These are phyloP conservation scores for Linum usitatissimum DNA, from an alignment of 345 rosid genomes.

Conservation along the genomic window DNA sequence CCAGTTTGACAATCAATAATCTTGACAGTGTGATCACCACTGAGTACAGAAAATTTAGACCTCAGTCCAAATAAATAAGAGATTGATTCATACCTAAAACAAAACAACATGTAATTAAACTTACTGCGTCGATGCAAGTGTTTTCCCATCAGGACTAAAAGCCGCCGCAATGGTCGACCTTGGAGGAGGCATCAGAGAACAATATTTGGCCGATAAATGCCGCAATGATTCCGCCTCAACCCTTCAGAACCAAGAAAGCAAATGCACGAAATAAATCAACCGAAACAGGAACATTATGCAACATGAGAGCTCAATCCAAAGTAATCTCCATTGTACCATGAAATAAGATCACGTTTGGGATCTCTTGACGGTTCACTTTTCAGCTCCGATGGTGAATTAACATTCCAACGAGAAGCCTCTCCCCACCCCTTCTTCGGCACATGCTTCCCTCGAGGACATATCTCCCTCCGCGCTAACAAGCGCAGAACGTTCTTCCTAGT, in stretches of 20 bases:
- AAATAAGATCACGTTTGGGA: conserved; percentile 46
- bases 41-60: conserved; percentile 19
- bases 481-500: conserved; percentile 45
- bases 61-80: neutral
- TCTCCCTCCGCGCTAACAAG: conserved; percentile 56
- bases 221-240: conserved; percentile 67
- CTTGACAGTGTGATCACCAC: conserved; percentile 89
- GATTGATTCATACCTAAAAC: conserved; percentile 3
- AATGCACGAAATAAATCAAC: conserved; percentile 7
- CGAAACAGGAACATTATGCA: neutral
- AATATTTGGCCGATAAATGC: conserved; percentile 62
- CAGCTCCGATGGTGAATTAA: conserved; percentile 23
- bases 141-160: conserved; percentile 70
- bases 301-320: neutral
- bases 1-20: conserved; percentile 85
- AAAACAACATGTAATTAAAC: conserved; percentile 11
- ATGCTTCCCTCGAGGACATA: conserved; percentile 47
- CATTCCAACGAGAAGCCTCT: conserved; percentile 27
- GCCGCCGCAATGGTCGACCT: conserved; percentile 89
- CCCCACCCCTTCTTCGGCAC: conserved; percentile 53
- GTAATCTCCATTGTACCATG: conserved; percentile 37
- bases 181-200: conserved; percentile 56
- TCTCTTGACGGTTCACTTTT: conserved; percentile 40
- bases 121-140: conserved; percentile 85
- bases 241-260: conserved; percentile 22